Conservation (phyloP, 2,329 filamentous ascomycete species). For the Didymellaceae sp. region DNA sequence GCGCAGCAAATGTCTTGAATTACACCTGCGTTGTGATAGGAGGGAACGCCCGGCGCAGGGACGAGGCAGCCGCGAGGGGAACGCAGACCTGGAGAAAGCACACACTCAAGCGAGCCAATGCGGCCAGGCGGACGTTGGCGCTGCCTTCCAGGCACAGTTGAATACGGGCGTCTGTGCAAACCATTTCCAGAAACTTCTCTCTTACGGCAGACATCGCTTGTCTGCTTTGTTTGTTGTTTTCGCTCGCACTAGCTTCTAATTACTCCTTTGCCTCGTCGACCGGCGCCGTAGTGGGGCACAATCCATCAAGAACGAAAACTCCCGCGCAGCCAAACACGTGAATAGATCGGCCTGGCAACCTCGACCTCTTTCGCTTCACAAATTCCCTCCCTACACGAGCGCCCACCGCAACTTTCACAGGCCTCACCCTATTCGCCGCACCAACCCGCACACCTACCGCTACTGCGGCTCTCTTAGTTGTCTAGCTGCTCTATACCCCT, state of each 20-base stretch:
- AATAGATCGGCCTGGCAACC: conserved; percentile 44
- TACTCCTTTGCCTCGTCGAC: conserved; percentile 23
- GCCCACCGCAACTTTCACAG: conserved; percentile 43
- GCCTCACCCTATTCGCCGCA: conserved; percentile 25
- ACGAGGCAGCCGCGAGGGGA: conserved; percentile 26
- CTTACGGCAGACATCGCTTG: conserved; percentile 1
- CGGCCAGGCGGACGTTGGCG: conserved; percentile 26
- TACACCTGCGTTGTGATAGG: conserved; percentile 1
- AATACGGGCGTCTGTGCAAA: no score
- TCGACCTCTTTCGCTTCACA: conserved; percentile 47
- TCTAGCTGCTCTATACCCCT: conserved; percentile 30
- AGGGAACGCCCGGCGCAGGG: conserved; percentile 15
- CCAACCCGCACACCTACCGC: conserved; percentile 27
- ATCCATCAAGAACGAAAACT: conserved; percentile 40
- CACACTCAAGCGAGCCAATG: conserved; percentile 37
- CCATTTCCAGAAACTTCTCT: conserved; percentile 14
- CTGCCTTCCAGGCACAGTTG: conserved; percentile 19
- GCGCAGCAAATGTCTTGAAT: background rate
- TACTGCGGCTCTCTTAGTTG: conserved; percentile 25
- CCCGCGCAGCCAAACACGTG: conserved; percentile 40
- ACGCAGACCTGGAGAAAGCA: conserved; percentile 30
- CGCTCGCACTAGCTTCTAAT: conserved; percentile 14
- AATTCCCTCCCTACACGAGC: conserved; percentile 45
- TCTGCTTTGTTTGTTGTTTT: conserved; percentile 24
- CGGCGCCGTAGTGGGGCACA: conserved; percentile 40